Evolutionary conservation across 1,284 basidiomycete species (phyloP).

Genomic region (Pseudozyma hubeiensis): DNA sequence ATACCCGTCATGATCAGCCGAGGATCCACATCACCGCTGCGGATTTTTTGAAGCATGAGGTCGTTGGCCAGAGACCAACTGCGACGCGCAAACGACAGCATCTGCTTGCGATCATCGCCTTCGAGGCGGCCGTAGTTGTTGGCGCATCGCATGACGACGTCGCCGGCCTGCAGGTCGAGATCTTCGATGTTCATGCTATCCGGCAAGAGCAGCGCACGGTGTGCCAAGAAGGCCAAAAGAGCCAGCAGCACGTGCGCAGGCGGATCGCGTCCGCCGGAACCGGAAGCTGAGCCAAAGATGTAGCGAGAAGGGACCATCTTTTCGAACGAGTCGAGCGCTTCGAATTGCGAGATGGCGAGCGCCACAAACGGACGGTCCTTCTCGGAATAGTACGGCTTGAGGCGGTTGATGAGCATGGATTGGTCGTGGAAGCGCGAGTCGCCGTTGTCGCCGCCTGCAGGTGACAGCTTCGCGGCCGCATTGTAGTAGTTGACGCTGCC

Average conservation of each 20-base stretch:
- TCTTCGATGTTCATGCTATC: slow-evolving; percentile 53
- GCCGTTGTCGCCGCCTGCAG: slow-evolving; percentile 26
- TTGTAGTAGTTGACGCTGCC: slow-evolving; percentile 37
- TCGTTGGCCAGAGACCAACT: slow-evolving; percentile 55
- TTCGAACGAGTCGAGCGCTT: slow-evolving; percentile 53
- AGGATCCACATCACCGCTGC: slow-evolving; percentile 53
- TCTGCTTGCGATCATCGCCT: slow-evolving; percentile 48
- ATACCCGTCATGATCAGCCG: slow-evolving; percentile 49
- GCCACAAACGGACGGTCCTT: slow-evolving; percentile 56
- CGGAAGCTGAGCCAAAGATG: slow-evolving; percentile 47
- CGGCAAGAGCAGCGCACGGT: slow-evolving; percentile 54
- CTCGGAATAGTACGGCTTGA: slow-evolving; percentile 48
- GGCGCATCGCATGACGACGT: slow-evolving; percentile 45
- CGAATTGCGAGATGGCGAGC: slow-evolving; percentile 56
- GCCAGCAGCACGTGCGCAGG: slow-evolving; percentile 54
- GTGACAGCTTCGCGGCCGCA: slow-evolving; percentile 28
- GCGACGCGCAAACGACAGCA: slow-evolving; percentile 55
- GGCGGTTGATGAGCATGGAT: slow-evolving; percentile 51
- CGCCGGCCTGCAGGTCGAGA: slow-evolving; percentile 50
- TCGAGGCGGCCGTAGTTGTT: slow-evolving; percentile 47
- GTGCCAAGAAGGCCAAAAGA: slow-evolving; percentile 53
- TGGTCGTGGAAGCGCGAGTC: slow-evolving; percentile 51
- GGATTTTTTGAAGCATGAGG: slow-evolving; percentile 52
- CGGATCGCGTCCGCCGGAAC: slow-evolving; percentile 26
- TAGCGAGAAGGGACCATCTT: slow-evolving; percentile 57